phyloP scores from a whole-genome alignment of 2,329 filamentous ascomycete species.

The Aspergillus unguis region DNA sequence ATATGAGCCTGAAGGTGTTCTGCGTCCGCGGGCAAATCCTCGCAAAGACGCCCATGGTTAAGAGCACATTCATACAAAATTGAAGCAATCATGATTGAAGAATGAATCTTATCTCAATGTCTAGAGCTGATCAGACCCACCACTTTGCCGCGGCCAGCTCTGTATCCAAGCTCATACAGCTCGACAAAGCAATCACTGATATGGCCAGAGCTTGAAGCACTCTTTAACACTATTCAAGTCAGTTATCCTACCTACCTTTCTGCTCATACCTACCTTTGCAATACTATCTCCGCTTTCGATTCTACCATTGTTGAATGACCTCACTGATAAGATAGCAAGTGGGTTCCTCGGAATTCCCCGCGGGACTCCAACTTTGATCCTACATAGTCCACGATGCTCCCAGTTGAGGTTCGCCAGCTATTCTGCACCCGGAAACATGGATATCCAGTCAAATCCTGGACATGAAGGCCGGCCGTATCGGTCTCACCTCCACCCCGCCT shows the following conservation, averaged over 20 bases:
- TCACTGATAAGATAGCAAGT: neutral
- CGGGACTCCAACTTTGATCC: neutral
- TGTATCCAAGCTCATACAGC: no score
- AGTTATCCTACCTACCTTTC: no score
- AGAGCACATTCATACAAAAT: neutral
- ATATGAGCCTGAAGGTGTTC: neutral
- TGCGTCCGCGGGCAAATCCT: neutral
- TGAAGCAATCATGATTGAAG: neutral
- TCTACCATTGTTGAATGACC: no score
- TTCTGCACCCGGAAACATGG: neutral
- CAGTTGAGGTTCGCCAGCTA: neutral
- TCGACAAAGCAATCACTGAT: neutral
- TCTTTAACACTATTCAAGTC: no score
- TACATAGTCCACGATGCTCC: neutral
- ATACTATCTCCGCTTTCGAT: no score
- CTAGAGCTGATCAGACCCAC: neutral
- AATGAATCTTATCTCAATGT: neutral
- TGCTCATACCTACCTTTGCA: no score
- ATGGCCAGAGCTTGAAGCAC: neutral
- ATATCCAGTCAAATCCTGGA: constrained; percentile 8
- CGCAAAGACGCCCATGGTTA: neutral
- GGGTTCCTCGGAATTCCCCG: neutral
- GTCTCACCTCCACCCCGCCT: constrained; percentile 54
- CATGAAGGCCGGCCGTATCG: constrained; percentile 47
- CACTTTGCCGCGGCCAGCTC: constrained; percentile 3